phyloP scores from a whole-genome alignment of 148 eudicot species.

The Rhododendron mucronatum region DNA sequence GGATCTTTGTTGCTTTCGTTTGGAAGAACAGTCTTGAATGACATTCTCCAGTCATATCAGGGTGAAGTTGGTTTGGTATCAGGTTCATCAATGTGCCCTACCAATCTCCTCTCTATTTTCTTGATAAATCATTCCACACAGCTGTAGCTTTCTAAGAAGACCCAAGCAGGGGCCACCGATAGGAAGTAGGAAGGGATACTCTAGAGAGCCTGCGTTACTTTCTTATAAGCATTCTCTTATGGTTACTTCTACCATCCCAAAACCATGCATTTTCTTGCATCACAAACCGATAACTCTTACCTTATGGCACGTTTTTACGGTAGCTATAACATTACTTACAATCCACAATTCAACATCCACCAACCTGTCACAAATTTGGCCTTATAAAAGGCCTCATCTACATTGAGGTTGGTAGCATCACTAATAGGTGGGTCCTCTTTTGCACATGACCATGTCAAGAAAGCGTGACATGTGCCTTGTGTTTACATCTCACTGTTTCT shows the following conservation, averaged over 20 bases:
- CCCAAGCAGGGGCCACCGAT: neutral
- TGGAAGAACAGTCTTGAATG: neutral
- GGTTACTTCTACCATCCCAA: neutral
- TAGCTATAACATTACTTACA: neutral
- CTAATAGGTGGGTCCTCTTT: neutral
- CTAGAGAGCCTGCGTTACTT: neutral
- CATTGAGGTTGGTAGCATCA: neutral
- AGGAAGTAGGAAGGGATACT: neutral
- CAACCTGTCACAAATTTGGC: neutral
- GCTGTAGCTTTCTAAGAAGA: neutral
- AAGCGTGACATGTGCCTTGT: neutral
- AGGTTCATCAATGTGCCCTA: neutral
- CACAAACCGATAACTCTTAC: neutral
- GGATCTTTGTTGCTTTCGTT: neutral
- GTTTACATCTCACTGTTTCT: neutral
- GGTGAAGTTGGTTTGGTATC: neutral
- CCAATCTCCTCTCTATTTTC: neutral
- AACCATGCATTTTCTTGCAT: neutral
- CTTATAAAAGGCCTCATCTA: neutral
- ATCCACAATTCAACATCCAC: neutral
- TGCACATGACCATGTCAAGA: neutral
- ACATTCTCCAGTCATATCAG: neutral
- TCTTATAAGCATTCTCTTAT: neutral
- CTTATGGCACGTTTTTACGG: neutral
- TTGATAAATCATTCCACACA: neutral